Evolutionary conservation across 2,329 filamentous ascomycete species (phyloP).

Genomic region (Apiospora rasikravindrae): DNA sequence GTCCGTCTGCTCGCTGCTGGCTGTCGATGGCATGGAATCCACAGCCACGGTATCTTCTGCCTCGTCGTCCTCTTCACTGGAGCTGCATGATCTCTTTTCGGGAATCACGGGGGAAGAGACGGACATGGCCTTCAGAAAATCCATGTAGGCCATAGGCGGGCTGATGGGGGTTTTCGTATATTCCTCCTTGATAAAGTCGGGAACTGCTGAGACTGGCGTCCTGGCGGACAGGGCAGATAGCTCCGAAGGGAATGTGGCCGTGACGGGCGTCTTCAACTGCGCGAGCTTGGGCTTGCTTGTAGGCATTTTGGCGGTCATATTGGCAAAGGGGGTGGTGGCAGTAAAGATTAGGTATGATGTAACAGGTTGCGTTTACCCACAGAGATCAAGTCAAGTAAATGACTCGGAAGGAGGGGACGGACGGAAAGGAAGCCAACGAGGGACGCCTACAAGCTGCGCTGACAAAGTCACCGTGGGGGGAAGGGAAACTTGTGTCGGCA

Average conservation of each 20-base stretch:
- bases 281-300: constrained; percentile 63
- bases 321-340: constrained; percentile 19
- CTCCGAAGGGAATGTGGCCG: constrained; percentile 66
- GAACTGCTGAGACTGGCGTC: constrained; percentile 69
- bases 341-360: constrained; percentile 27
- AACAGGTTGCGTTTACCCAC: constrained; percentile 21
- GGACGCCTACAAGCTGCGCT: constrained; percentile 43
- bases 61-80: constrained; percentile 55
- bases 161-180: constrained; percentile 81
- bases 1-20: constrained; percentile 60
- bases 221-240: constrained; percentile 67
- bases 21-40: constrained; percentile 58
- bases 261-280: constrained; percentile 66
- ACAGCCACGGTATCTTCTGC: constrained; percentile 50
- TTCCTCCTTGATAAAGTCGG: constrained; percentile 69
- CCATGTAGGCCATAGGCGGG: constrained; percentile 86
- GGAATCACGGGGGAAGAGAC: constrained; percentile 72
- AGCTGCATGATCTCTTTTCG: constrained; percentile 55
- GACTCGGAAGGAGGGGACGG: constrained; percentile 42
- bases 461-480: constrained; percentile 44
- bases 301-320: constrained; percentile 49
- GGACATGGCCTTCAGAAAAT: constrained; percentile 87
- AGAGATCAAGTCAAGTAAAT: constrained; percentile 49
- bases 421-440: constrained; percentile 33
- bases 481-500: constrained; percentile 37